Conservation (phyloP, 176 grass and related monocot genomes). For the Musa itinerans region DNA sequence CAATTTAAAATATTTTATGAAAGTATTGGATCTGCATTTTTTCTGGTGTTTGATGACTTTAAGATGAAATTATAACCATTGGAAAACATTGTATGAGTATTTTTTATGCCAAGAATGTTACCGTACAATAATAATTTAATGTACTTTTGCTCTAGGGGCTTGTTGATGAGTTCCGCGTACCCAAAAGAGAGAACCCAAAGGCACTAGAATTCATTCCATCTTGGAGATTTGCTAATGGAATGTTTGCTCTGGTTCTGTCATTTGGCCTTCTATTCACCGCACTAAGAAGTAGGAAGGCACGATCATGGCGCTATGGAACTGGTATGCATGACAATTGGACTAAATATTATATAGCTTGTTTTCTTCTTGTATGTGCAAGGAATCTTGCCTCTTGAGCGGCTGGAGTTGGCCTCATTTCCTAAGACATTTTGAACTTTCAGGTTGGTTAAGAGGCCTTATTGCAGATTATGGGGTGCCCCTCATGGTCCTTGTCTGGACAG, state of each 20-base stretch:
- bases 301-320: slow-evolving; percentile 94
- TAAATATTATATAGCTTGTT: neutral
- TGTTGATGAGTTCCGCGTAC: slow-evolving; percentile 73
- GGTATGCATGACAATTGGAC: slow-evolving; percentile 29
- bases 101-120: neutral
- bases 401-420: neutral
- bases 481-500: slow-evolving; percentile 97
- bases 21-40: neutral
- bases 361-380: neutral
- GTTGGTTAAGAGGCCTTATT: slow-evolving; percentile 78
- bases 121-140: neutral
- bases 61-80: neutral
- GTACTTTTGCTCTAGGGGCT: slow-evolving; percentile 46
- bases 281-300: slow-evolving; percentile 81
- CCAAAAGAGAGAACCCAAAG: slow-evolving; percentile 64
- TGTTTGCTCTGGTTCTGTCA: slow-evolving; percentile 85
- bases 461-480: slow-evolving; percentile 96
- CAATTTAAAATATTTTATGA: neutral
- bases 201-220: slow-evolving; percentile 53
- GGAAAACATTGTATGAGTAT: neutral
- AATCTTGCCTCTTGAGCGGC: neutral
- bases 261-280: slow-evolving; percentile 96
- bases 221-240: slow-evolving; percentile 92
- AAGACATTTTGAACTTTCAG: slow-evolving; percentile 20
- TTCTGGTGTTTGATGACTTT: neutral